These are phyloP conservation scores for Cryptomeria japonica DNA, from an alignment of 75 land plant genomes.

Conservation along the genomic window DNA sequence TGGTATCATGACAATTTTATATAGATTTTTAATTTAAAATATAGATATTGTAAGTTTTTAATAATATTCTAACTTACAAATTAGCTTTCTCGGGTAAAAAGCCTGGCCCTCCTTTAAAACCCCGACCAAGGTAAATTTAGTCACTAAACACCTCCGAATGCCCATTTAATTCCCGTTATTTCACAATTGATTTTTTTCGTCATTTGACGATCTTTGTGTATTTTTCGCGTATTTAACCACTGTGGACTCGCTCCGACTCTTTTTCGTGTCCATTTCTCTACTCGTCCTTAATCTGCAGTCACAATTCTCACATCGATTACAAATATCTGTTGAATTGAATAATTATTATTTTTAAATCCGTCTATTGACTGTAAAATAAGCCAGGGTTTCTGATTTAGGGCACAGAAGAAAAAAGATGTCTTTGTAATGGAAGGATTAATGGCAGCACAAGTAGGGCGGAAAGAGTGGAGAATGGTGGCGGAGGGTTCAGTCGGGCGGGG, in stretches of 20 bases:
- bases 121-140: not conserved
- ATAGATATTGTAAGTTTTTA: no score
- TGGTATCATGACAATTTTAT: no score
- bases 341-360: not conserved
- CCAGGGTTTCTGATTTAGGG: not conserved
- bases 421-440: not conserved
- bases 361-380: not conserved
- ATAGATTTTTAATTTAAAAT: no score
- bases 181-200: not conserved
- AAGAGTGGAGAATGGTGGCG: slow-evolving; percentile 14
- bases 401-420: not conserved
- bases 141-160: not conserved
- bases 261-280: not conserved
- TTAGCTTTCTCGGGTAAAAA: no score
- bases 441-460: not conserved
- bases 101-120: not conserved
- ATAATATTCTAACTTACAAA: not conserved
- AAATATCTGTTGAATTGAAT: not conserved
- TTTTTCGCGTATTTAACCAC: not conserved
- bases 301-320: not conserved
- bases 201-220: not conserved
- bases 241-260: no score
- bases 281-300: not conserved
- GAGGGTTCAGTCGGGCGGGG: not conserved
- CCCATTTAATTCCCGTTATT: not conserved